A percentile compares a stretch with the other conserved stretches of the same genome.
Conservation (phyloP, 2,329 filamentous ascomycete genomes). For the Clarireedia monteithiana region DNA sequence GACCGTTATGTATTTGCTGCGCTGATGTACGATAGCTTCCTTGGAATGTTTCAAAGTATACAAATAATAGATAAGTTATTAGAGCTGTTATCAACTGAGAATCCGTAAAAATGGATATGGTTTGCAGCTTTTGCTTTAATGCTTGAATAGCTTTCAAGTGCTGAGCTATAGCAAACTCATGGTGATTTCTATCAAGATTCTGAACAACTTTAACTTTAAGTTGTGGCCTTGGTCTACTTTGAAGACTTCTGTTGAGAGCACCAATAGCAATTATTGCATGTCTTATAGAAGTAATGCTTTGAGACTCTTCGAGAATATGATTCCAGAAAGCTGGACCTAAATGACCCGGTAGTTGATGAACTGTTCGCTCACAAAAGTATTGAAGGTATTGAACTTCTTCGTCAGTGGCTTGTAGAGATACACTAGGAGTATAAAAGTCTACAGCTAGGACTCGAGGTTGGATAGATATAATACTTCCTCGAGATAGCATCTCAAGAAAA, state of each 20-base stretch:
- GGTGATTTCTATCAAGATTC: conserved; percentile 41
- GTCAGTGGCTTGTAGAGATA: conserved; percentile 41
- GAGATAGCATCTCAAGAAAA: conserved; percentile 22
- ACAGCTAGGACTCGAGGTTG: conserved; percentile 26
- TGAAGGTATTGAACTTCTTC: conserved; percentile 53
- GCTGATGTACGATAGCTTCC: conserved; percentile 51
- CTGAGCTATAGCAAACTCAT: conserved; percentile 50
- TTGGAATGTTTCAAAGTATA: conserved; percentile 26
- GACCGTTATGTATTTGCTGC: conserved; percentile 50
- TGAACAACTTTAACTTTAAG: conserved; percentile 30
- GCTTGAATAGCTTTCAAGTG: conserved; percentile 50
- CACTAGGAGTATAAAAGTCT: conserved; percentile 20
- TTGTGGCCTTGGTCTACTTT: conserved; percentile 28
- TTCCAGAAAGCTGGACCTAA: conserved; percentile 60
- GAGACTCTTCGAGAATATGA: conserved; percentile 52
- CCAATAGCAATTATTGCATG: conserved; percentile 61
- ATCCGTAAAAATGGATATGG: conserved; percentile 33
- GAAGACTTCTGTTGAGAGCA: conserved; percentile 56
- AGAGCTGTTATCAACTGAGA: conserved; percentile 34
- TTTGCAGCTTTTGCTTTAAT: conserved; percentile 34
- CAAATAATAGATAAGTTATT: conserved; percentile 26
- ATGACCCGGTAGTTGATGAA: conserved; percentile 57
- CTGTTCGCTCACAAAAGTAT: conserved; percentile 51
- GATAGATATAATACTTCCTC: conserved; percentile 9
- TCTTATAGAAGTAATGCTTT: conserved; percentile 50